phyloP scores from a whole-genome alignment of 371 early-diverging fungal genomes.

The Coemansia sp. region DNA sequence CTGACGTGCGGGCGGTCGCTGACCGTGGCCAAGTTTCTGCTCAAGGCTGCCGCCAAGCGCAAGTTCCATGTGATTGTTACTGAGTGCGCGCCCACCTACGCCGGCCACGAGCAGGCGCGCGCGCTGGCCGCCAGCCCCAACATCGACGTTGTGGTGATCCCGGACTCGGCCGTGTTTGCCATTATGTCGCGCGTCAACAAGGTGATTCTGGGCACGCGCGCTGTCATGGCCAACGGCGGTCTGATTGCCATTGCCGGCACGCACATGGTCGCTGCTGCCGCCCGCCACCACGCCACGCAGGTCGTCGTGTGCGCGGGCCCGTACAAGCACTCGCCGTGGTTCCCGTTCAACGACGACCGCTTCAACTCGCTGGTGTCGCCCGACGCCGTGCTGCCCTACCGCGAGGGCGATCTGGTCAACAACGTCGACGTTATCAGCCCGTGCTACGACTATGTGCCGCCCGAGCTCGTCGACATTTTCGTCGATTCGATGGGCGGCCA shows the following conservation, averaged over 20 bases:
- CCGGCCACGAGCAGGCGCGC: slow-evolving; percentile 84
- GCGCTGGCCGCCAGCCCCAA: slow-evolving; percentile 69
- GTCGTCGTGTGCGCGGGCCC: slow-evolving; percentile 83
- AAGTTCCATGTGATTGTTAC: slow-evolving; percentile 93
- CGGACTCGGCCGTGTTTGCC: slow-evolving; percentile 93
- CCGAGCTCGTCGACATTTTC: slow-evolving; percentile 84
- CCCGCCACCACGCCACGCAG: slow-evolving; percentile 87
- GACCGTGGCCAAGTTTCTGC: slow-evolving; percentile 85
- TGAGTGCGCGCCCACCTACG: slow-evolving; percentile 85
- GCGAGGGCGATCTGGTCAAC: slow-evolving; percentile 77
- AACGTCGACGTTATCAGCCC: slow-evolving; percentile 80
- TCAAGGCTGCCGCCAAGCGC: slow-evolving; percentile 79
- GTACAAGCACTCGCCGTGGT: slow-evolving; percentile 84
- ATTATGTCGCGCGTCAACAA: slow-evolving; percentile 97
- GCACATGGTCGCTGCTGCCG: slow-evolving; percentile 83
- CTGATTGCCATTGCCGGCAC: slow-evolving; percentile 82
- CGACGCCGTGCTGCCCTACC: slow-evolving; percentile 75
- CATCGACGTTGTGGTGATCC: slow-evolving; percentile 89
- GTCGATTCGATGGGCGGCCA: slow-evolving; percentile 86
- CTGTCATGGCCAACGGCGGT: slow-evolving; percentile 92
- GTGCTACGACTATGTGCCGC: slow-evolving; percentile 85
- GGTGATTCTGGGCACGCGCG: slow-evolving; percentile 92
- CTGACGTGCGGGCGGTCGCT: slow-evolving; percentile 88
- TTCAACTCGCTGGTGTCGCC: slow-evolving; percentile 79
- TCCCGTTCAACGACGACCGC: slow-evolving; percentile 82